A percentile compares a stretch with the other conserved stretches of the same genome.
phyloP scores from a whole-genome alignment of 164 flowering plant genomes.

The Protea cynaroides region DNA sequence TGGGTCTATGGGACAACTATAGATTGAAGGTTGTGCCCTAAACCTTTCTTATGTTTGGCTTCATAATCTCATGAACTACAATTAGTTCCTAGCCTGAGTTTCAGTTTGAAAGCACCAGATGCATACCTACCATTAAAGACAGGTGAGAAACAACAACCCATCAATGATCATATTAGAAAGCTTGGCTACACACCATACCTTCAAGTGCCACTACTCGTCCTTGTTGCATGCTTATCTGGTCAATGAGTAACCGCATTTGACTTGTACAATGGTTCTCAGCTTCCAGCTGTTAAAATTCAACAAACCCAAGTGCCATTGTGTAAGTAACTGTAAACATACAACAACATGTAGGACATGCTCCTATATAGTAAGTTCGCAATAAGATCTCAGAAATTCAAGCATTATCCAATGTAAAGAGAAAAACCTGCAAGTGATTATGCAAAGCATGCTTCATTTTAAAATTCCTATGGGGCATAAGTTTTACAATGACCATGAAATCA shows the following conservation, averaged over 20 bases:
- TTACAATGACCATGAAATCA: no score
- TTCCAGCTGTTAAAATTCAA: constrained; percentile 48
- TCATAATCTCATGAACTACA: neutral
- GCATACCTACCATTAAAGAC: constrained; percentile 2
- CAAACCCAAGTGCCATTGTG: neutral
- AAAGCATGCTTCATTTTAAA: no score
- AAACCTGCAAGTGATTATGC: no score
- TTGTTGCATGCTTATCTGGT: constrained; percentile 86
- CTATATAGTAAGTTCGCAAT: neutral
- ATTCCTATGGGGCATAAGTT: no score
- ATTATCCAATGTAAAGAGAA: neutral
- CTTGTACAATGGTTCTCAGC: constrained; percentile 71
- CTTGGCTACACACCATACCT: constrained; percentile 34
- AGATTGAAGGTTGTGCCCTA: no score
- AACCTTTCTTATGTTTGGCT: no score
- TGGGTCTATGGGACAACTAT: no score
- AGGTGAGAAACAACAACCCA: neutral
- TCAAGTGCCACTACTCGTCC: constrained; percentile 64
- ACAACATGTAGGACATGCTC: neutral
- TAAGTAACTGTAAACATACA: neutral
- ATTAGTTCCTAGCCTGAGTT: neutral
- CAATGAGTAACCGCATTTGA: constrained; percentile 69
- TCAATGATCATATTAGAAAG: neutral
- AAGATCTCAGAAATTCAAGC: neutral
- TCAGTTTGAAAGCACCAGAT: neutral